These are phyloP conservation scores for Cercophora scortea DNA, from an alignment of 495 filamentous ascomycete species.

Conservation along the genomic window DNA sequence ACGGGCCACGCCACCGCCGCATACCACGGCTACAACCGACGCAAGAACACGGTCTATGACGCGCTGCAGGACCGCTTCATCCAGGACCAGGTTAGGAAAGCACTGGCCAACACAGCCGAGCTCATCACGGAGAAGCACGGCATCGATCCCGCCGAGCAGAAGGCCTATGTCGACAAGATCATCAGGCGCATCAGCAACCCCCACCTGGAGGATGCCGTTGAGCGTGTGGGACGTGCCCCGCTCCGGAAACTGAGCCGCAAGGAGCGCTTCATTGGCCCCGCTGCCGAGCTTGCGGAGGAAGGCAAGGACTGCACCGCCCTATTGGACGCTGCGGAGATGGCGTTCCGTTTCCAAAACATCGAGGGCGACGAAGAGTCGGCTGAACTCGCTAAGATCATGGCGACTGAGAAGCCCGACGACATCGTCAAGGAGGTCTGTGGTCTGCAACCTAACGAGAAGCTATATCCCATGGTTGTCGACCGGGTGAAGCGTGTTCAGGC, in stretches of 20 bases:
- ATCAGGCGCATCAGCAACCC: constrained; percentile 88
- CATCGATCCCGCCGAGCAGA: constrained; percentile 69
- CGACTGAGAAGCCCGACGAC: constrained; percentile 56
- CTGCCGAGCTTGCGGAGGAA: constrained; percentile 71
- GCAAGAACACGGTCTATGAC: constrained; percentile 82
- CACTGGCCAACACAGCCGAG: constrained; percentile 70
- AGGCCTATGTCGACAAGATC: constrained; percentile 86
- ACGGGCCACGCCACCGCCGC: constrained; percentile 95
- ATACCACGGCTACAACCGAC: constrained; percentile 81
- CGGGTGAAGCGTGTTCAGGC: constrained; percentile 74
- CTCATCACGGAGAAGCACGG: constrained; percentile 83
- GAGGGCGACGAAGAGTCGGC: constrained; percentile 78
- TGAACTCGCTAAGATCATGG: constrained; percentile 76
- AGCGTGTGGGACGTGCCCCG: constrained; percentile 92
- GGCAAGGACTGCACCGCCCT: constrained; percentile 63
- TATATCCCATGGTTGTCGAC: constrained; percentile 63
- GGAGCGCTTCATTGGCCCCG: constrained; percentile 93
- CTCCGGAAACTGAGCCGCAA: constrained; percentile 85
- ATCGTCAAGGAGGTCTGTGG: constrained; percentile 67
- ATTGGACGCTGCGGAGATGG: constrained; percentile 72
- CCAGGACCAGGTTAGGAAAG: constrained; percentile 62
- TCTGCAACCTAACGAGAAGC: constrained; percentile 59
- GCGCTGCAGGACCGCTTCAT: constrained; percentile 62
- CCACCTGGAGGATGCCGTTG: constrained; percentile 85
- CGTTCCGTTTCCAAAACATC: constrained; percentile 87